Evolutionary conservation across 345 rosid species (phyloP).

Genomic region (Boechera divaricarpa): DNA sequence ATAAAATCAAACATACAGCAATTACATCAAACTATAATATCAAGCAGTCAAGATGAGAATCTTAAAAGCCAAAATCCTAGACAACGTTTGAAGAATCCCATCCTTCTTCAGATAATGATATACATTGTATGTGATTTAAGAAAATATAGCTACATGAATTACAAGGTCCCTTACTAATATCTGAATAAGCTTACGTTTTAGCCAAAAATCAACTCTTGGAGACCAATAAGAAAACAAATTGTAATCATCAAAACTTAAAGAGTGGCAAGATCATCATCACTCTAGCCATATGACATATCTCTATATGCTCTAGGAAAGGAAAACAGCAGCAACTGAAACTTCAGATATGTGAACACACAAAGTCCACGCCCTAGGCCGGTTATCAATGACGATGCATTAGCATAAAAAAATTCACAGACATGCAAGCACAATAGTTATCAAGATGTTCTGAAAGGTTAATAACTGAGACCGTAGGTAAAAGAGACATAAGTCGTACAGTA

Average conservation of each 20-base stretch:
- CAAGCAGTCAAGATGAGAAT: constrained; percentile 10
- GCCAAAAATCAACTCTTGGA: constrained; percentile 6
- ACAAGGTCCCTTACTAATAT: constrained; percentile 10
- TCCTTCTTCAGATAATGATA: constrained; percentile 23
- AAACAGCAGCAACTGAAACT: background rate
- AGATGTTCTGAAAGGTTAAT: background rate
- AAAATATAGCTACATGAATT: constrained; percentile 9
- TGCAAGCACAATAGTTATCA: background rate
- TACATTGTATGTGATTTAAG: constrained; percentile 3
- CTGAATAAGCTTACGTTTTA: background rate
- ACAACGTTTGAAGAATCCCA: constrained; percentile 13
- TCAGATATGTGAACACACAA: background rate
- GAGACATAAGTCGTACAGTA: background rate
- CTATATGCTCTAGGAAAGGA: background rate
- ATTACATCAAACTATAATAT: constrained; percentile 11
- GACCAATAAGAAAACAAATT: constrained; percentile 6
- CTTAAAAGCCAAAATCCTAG: constrained; percentile 1
- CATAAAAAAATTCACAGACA: background rate
- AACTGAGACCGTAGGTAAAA: background rate
- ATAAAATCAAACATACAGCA: constrained; percentile 24
- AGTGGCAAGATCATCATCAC: background rate
- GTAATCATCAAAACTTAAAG: background rate
- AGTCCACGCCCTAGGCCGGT: background rate
- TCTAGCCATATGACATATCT: background rate
- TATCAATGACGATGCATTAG: background rate